Conservation (phyloP, 352 stramenopile genomes). For the Phytophthora tentaculata region DNA sequence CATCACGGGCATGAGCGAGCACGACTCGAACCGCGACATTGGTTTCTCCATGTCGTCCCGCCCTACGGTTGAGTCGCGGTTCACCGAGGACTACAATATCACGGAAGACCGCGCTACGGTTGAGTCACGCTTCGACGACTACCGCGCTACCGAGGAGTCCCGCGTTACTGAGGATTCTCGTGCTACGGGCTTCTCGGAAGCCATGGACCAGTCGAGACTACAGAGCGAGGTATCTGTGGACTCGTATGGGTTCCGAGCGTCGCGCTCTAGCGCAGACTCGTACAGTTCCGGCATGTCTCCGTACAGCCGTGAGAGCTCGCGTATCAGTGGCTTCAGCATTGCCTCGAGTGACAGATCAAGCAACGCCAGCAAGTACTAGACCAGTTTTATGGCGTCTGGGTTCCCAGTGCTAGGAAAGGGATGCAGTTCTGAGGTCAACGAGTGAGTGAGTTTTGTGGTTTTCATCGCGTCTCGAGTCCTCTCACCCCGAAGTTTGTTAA, state of each 20-base stretch:
- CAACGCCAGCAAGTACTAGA: constrained; percentile 38
- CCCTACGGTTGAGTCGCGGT: constrained; percentile 33
- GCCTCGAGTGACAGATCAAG: constrained; percentile 44
- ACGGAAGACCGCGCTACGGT: constrained; percentile 21
- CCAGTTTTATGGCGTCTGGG: constrained; percentile 30
- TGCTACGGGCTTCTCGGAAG: constrained; percentile 51
- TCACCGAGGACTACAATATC: constrained; percentile 30
- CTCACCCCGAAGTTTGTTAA: constrained; percentile 16
- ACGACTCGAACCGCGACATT: constrained; percentile 47
- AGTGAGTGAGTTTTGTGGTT: constrained; percentile 33
- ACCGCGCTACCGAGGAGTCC: constrained; percentile 34
- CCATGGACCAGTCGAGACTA: constrained; percentile 46
- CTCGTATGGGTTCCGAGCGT: constrained; percentile 71
- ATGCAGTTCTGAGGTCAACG: constrained; percentile 28
- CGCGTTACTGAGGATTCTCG: constrained; percentile 31
- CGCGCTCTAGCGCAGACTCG: constrained; percentile 62
- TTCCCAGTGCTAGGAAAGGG: constrained; percentile 24
- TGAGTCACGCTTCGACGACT: constrained; percentile 34
- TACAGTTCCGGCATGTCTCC: constrained; percentile 68
- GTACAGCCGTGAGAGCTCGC: constrained; percentile 68
- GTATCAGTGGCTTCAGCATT: constrained; percentile 67
- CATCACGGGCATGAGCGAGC: constrained; percentile 30
- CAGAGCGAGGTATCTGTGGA: constrained; percentile 75
- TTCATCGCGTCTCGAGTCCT: constrained; percentile 23
- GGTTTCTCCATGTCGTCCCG: constrained; percentile 49